Percentiles rank a stretch among this genome's conserved stretches.
phyloP scores from a whole-genome alignment of 2,329 filamentous ascomycete species.

The Dactylellina haptotyla region DNA sequence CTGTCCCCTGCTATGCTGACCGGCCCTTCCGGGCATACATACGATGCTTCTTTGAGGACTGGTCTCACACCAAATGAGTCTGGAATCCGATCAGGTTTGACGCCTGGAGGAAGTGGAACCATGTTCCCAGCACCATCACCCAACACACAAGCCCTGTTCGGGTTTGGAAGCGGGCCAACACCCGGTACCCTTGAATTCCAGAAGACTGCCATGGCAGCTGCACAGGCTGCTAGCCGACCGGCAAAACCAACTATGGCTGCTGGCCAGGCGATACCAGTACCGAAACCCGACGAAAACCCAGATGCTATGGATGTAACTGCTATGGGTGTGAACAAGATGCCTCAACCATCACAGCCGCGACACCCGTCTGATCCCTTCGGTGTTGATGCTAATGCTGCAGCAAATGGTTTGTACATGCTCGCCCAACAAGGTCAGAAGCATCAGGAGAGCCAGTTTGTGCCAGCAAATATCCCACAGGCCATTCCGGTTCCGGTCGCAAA shows the following conservation, averaged over 20 bases:
- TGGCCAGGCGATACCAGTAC: constrained; percentile 62
- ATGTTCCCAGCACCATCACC: constrained; percentile 93
- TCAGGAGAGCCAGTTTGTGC: constrained; percentile 64
- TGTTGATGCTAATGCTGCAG: constrained; percentile 89
- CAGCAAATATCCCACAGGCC: constrained; percentile 37
- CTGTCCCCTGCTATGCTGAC: constrained; percentile 97
- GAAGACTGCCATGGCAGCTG: constrained; percentile 86
- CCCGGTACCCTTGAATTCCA: constrained; percentile 94
- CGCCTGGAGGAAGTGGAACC: constrained; percentile 91
- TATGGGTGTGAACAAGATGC: constrained; percentile 60
- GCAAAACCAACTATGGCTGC: constrained; percentile 60
- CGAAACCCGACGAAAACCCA: constrained; percentile 63
- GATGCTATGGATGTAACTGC: constrained; percentile 57
- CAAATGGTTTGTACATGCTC: constrained; percentile 91
- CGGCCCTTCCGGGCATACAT: constrained; percentile 80
- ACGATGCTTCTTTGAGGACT: constrained; percentile 71
- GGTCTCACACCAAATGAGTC: constrained; percentile 97
- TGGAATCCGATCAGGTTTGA: constrained; percentile 86
- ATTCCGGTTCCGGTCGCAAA: constrained; percentile 31
- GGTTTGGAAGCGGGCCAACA: constrained; percentile 83
- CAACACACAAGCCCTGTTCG: constrained; percentile 82
- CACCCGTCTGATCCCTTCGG: constrained; percentile 75
- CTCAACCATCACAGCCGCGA: constrained; percentile 58
- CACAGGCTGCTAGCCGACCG: constrained; percentile 66
- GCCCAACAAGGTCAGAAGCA: constrained; percentile 73